Evolutionary conservation across 2,329 filamentous ascomycete genomes (phyloP), one percentile per base, ranked within the genome.

Genomic region (Pseudogymnoascus sp.): DNA sequence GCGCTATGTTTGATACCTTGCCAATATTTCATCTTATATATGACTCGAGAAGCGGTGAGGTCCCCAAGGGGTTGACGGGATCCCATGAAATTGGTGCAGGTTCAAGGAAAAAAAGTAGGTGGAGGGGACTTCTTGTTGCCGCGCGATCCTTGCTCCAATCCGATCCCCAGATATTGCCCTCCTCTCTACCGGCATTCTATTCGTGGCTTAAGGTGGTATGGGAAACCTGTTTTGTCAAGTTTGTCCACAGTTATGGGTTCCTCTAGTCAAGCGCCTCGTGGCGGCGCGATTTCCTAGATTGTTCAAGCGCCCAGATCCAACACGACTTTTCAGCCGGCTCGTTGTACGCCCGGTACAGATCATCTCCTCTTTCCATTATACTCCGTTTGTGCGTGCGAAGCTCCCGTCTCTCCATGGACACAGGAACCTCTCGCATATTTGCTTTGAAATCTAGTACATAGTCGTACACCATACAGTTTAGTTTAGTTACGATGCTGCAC

Each of bases 131-230:
- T 46, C 23, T 18, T 56, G 49, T 56, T 56, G 49, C 49, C 28
- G 49, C 49, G 28, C 49, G 49, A 56, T 56, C 49, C 49, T 56
- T 56, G 49, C 49, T 56, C 49, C 49, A 56, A 56, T 56, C 28
- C 49, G 28, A 56, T 56, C 49, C 49, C 49, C 49, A 56, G 49
- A 56, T 56, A 56, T 18, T 56, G 28, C 49, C 49, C 49, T 21
- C 28, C 49, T 34, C 49, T 36, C 9, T 56, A 56, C 49, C 28
- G 49, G 3, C 28, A 56, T 56, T 34, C 49, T 56, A 28, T 56
- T 56, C 49, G 28, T 56, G 49, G 49, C 49, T 56, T 34, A 56
- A 56, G n/a, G 49, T 56, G 49, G 49, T 3, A 34, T 28, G 28
- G 49, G 49, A 56, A 56, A 56, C 49, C 49, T 56, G 49, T 36